Conservation (phyloP, 345 rosid species). For the Aegle marmelos region DNA sequence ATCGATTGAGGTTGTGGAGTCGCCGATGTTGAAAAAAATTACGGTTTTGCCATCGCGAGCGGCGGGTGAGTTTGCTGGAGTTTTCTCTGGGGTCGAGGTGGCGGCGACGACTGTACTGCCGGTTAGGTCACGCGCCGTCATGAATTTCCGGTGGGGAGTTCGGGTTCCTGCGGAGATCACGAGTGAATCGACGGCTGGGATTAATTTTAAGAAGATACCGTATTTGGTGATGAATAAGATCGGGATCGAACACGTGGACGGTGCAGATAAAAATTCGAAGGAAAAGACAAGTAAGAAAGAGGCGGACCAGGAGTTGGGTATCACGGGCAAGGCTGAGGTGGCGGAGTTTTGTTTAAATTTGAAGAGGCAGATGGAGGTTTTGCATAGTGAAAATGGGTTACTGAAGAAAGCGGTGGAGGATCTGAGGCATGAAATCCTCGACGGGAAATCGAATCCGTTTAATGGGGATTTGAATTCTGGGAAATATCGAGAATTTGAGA, state of each 20-base stretch:
- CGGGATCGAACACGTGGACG: constrained; percentile 77
- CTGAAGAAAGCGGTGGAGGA: constrained; percentile 74
- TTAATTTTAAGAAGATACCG: constrained; percentile 61
- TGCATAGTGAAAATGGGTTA: constrained; percentile 62
- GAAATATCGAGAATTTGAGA: constrained; percentile 42
- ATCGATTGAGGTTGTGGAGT: constrained; percentile 61
- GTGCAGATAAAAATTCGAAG: constrained; percentile 26
- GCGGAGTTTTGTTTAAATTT: constrained; percentile 49
- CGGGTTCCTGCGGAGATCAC: constrained; percentile 69
- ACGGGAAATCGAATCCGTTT: constrained; percentile 20
- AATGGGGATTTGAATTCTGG: constrained; percentile 35
- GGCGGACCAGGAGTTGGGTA: constrained; percentile 19
- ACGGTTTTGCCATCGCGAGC: constrained; percentile 31
- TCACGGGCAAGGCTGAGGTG: constrained; percentile 30
- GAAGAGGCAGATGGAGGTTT: constrained; percentile 58
- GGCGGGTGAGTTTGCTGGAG: constrained; percentile 38
- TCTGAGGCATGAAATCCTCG: constrained; percentile 48
- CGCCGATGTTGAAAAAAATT: constrained; percentile 46
- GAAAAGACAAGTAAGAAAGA: constrained; percentile 1
- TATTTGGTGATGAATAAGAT: constrained; percentile 83
- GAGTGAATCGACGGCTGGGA: constrained; percentile 36
- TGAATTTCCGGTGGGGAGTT: constrained; percentile 90
- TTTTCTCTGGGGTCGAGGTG: constrained; percentile 63
- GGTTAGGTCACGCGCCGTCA: constrained; percentile 53
- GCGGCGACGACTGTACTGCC: constrained; percentile 76